phyloP scores from a whole-genome alignment of 768 basidiomycete genomes.

The Hericium erinaceus region DNA sequence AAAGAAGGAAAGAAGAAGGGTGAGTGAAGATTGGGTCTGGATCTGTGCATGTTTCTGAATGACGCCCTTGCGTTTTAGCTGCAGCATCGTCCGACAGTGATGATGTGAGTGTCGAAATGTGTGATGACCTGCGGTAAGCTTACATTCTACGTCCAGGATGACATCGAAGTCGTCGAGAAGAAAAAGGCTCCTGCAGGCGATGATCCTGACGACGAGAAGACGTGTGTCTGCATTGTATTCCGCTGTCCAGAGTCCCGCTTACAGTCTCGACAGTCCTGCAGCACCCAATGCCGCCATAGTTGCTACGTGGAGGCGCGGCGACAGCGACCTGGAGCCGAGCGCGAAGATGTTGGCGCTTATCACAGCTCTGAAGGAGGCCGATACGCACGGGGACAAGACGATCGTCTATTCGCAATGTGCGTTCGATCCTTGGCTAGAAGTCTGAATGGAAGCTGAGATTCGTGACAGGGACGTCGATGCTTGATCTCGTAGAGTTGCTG shows the following conservation, averaged over 20 bases:
- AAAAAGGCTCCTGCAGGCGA: neutral
- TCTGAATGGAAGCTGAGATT: neutral
- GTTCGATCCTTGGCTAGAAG: slow-evolving; percentile 9
- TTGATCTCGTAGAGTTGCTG: slow-evolving; percentile 53
- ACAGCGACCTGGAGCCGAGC: slow-evolving; percentile 55
- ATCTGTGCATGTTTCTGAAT: neutral
- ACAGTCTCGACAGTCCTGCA: no score
- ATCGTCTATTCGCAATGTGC: slow-evolving; percentile 65
- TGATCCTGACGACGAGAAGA: neutral
- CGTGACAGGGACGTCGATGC: slow-evolving; percentile 58
- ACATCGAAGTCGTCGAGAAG: neutral
- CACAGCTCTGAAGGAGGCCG: slow-evolving; percentile 48
- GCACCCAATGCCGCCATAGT: slow-evolving; percentile 22
- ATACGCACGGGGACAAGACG: slow-evolving; percentile 53
- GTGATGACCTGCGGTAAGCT: neutral
- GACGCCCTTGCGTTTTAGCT: neutral
- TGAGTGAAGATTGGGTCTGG: neutral
- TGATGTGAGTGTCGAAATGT: neutral
- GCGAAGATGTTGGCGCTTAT: slow-evolving; percentile 59
- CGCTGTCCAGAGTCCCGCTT: no score
- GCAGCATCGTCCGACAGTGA: neutral
- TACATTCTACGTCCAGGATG: neutral
- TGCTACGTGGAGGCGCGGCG: slow-evolving; percentile 48
- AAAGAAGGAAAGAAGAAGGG: slow-evolving; percentile 1
- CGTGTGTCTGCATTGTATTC: neutral